phyloP scores from a whole-genome alignment of 2,329 filamentous ascomycete species.

The Xylaria sp. region DNA sequence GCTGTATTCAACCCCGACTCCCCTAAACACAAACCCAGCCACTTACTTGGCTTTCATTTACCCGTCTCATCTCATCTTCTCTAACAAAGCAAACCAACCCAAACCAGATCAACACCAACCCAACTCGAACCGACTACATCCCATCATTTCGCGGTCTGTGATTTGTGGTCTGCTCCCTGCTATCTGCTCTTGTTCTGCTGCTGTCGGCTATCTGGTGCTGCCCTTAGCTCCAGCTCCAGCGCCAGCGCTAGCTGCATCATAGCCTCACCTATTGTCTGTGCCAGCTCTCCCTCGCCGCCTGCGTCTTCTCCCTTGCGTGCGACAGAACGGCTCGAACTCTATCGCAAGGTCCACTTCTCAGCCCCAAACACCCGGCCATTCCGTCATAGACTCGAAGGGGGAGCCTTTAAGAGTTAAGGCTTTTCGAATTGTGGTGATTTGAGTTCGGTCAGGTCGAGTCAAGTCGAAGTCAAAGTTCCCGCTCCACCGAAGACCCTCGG shows the following conservation, averaged over 20 bases:
- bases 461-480: neutral
- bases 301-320: slow-evolving; percentile 14
- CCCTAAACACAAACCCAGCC: slow-evolving; percentile 33
- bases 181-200: neutral
- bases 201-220: slow-evolving; percentile 20
- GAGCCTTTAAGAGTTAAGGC: neutral
- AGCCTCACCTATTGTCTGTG: slow-evolving; percentile 6
- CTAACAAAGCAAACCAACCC: slow-evolving; percentile 13
- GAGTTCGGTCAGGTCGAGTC: slow-evolving; percentile 13
- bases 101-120: slow-evolving; percentile 6
- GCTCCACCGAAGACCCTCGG: slow-evolving; percentile 17
- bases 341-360: slow-evolving; percentile 12
- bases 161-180: slow-evolving; percentile 1
- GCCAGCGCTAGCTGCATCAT: slow-evolving; percentile 14
- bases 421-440: slow-evolving; percentile 12
- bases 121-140: slow-evolving; percentile 8
- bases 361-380: slow-evolving; percentile 6
- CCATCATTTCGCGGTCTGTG: slow-evolving; percentile 2
- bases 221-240: slow-evolving; percentile 23
- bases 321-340: slow-evolving; percentile 20
- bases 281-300: slow-evolving; percentile 8
- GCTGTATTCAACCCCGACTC: slow-evolving; percentile 17
- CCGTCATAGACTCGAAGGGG: slow-evolving; percentile 10
- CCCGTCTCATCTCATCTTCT: slow-evolving; percentile 26
- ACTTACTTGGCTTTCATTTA: slow-evolving; percentile 32